These are phyloP conservation scores for Mycena alexandri DNA, from an alignment of 768 basidiomycete species.

Conservation along the genomic window DNA sequence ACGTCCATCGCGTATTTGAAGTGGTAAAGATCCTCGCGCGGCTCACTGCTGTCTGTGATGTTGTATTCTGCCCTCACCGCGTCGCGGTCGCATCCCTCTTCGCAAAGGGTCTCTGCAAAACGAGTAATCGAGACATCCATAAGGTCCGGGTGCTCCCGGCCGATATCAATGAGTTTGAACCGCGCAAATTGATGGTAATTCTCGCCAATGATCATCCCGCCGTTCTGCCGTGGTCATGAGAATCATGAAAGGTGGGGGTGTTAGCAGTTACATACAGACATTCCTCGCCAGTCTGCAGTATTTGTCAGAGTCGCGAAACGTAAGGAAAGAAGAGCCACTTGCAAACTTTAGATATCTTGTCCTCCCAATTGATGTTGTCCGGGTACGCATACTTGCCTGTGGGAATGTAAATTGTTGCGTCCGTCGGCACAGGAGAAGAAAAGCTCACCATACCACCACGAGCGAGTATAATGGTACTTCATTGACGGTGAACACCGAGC, in stretches of 20 bases:
- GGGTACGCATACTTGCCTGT: slow-evolving; percentile 24
- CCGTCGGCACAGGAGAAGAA: slow-evolving; percentile 1
- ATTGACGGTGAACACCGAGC: neutral
- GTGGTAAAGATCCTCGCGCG: neutral
- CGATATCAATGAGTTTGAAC: slow-evolving; percentile 14
- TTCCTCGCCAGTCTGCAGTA: too few relatives aligned
- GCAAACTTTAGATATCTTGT: slow-evolving; percentile 4
- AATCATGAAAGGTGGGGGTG: too few relatives aligned
- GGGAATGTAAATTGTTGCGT: too few relatives aligned
- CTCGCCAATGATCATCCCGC: slow-evolving; percentile 8
- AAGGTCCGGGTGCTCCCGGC: neutral
- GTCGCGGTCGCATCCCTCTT: slow-evolving; percentile 2
- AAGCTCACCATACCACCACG: slow-evolving; percentile 24
- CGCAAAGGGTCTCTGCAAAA: slow-evolving; percentile 4
- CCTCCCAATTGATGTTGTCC: slow-evolving; percentile 31
- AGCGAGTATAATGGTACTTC: slow-evolving; percentile 36
- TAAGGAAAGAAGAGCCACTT: too few relatives aligned
- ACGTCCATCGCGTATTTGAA: slow-evolving; percentile 19
- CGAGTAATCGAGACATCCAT: slow-evolving; percentile 10
- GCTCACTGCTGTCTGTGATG: neutral
- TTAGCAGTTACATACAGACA: too few relatives aligned
- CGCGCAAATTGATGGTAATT: slow-evolving; percentile 26
- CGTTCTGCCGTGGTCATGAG: too few relatives aligned
- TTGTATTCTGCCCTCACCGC: slow-evolving; percentile 1
- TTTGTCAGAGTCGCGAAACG: too few relatives aligned